Percentiles rank a stretch among this genome's conserved stretches.
Evolutionary conservation across 495 filamentous ascomycete species (phyloP).

Genomic region (Bacidia gigantensis): DNA sequence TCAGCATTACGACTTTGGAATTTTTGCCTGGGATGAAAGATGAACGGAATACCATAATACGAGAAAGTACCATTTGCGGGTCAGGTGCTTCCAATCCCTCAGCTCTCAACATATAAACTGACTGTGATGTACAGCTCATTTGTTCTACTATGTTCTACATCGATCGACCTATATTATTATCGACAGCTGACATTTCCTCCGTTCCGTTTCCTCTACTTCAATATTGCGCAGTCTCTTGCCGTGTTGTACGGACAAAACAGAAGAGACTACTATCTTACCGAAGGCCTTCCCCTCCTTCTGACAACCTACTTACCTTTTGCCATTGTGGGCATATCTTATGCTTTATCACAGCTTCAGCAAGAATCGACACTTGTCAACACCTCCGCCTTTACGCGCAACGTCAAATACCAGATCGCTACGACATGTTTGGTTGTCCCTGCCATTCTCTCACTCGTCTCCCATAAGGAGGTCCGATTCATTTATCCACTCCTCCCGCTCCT

Average conservation of each 20-base stretch:
- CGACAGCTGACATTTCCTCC: slow-evolving; percentile 82
- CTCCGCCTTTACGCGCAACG: slow-evolving; percentile 28
- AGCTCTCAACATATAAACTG: background rate
- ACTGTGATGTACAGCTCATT: slow-evolving; percentile 26
- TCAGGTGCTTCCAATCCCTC: slow-evolving; percentile 19
- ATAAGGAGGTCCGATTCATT: slow-evolving; percentile 97
- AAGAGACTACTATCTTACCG: slow-evolving; percentile 83
- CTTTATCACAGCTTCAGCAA: slow-evolving; percentile 21
- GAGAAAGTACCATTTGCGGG: slow-evolving; percentile 57
- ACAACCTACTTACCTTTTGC: slow-evolving; percentile 73
- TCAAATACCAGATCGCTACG: slow-evolving; percentile 44
- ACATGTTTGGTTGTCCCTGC: slow-evolving; percentile 45
- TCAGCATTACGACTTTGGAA: slow-evolving; percentile 29
- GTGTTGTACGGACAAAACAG: slow-evolving; percentile 88
- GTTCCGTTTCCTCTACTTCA: slow-evolving; percentile 80
- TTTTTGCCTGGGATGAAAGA: slow-evolving; percentile 29
- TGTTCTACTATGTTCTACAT: slow-evolving; percentile 45
- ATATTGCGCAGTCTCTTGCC: slow-evolving; percentile 71
- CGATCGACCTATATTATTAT: slow-evolving; percentile 74
- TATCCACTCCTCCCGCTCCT: slow-evolving; percentile 82
- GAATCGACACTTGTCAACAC: slow-evolving; percentile 22
- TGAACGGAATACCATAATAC: slow-evolving; percentile 39
- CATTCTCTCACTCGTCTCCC: slow-evolving; percentile 64
- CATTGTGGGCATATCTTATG: slow-evolving; percentile 47
- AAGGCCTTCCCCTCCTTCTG: slow-evolving; percentile 78